Evolutionary conservation across 495 filamentous ascomycete genomes (phyloP).

Genomic region (Collariella sp.): DNA sequence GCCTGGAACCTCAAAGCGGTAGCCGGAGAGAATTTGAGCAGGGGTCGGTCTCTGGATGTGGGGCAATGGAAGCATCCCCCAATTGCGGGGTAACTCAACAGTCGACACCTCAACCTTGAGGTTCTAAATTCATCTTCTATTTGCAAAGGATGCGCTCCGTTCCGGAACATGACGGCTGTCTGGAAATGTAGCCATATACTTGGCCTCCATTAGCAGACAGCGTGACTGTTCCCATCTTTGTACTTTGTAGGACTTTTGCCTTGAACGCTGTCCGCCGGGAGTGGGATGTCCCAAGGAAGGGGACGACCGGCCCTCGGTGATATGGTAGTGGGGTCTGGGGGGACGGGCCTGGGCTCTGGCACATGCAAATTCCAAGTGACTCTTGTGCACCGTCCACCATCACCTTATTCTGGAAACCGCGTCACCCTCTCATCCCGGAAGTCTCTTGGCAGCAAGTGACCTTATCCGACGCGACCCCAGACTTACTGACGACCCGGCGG

Average conservation of each 20-base stretch:
- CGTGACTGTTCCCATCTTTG: neutral
- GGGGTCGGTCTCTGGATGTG: neutral
- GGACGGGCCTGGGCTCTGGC: neutral
- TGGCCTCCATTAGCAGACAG: neutral
- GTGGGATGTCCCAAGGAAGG: neutral
- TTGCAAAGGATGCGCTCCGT: no score
- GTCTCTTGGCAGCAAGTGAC: no score
- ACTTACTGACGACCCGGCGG: no score
- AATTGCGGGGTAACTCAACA: no score
- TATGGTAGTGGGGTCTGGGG: neutral
- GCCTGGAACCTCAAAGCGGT: constrained; percentile 11
- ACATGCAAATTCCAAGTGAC: neutral
- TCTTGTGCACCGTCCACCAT: neutral
- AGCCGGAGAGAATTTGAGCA: constrained; percentile 12
- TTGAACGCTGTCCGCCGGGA: no score
- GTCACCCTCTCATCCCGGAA: no score
- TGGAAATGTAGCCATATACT: no score
- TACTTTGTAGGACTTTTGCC: no score
- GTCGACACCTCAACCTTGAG: no score
- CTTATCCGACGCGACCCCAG: no score
- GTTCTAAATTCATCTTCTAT: no score
- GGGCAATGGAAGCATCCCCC: neutral
- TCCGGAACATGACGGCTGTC: no score
- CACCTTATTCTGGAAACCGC: neutral
- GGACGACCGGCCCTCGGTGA: neutral